A percentile compares a stretch with the other conserved stretches of the same genome.
Conservation (phyloP, 305 asterid species). For the Monarda citriodora region DNA sequence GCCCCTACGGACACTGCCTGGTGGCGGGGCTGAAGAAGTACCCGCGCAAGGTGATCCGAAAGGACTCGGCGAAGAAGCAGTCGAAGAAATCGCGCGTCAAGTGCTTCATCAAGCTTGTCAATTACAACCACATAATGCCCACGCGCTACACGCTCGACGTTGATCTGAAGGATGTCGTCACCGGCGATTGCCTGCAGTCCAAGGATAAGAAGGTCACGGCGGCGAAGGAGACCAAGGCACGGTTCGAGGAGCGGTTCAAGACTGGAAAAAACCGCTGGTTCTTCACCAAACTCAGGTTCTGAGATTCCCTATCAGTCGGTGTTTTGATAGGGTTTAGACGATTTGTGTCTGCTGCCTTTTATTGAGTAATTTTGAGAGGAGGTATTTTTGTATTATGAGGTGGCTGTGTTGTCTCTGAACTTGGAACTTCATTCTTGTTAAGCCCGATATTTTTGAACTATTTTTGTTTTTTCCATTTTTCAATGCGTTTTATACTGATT, state of each 20-base stretch:
- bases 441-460: too few relatives aligned
- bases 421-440: too few relatives aligned
- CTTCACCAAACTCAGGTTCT: constrained; percentile 39
- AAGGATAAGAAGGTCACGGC: constrained; percentile 40
- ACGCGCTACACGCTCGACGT: constrained; percentile 40
- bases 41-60: constrained; percentile 39
- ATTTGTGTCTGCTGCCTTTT: neutral
- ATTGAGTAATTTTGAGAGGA: neutral
- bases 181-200: constrained; percentile 19
- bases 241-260: constrained; percentile 43
- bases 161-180: constrained; percentile 34
- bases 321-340: neutral
- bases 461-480: too few relatives aligned
- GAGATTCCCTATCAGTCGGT: neutral
- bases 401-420: neutral
- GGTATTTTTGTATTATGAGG: neutral
- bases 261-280: constrained; percentile 42
- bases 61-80: constrained; percentile 47
- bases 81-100: constrained; percentile 40
- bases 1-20: constrained; percentile 37
- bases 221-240: constrained; percentile 26
- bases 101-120: constrained; percentile 32
- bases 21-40: constrained; percentile 33
- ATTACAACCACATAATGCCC: constrained; percentile 35
- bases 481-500: too few relatives aligned